phyloP scores from a whole-genome alignment of 169 alveolate genomes.

The Plasmodium reichenowi region DNA sequence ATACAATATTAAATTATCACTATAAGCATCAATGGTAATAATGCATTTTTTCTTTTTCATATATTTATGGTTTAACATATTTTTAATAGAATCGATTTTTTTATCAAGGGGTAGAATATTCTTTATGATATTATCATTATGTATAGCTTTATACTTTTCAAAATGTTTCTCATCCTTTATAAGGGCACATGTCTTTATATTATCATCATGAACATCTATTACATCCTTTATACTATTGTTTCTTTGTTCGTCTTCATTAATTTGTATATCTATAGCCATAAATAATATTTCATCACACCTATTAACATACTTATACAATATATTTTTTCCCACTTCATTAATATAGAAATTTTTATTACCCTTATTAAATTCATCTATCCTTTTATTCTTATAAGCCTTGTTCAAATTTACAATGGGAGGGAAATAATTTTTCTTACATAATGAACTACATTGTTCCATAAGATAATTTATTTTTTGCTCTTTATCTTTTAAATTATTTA shows the following conservation, averaged over 20 bases:
- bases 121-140: background rate
- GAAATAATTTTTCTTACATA: conserved; percentile 6
- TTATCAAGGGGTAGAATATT: background rate
- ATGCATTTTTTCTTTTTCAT: conserved; percentile 7
- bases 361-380: background rate
- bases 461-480: conserved; percentile 25
- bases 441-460: conserved; percentile 3
- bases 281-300: conserved; percentile 44
- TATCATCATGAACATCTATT: background rate
- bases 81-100: background rate
- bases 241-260: background rate
- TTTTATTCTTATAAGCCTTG: conserved; percentile 4
- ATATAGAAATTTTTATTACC: conserved; percentile 13
- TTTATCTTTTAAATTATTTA: background rate
- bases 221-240: background rate
- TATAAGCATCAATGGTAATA: conserved; percentile 46
- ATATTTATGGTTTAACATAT: background rate
- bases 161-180: too few species aligned
- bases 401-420: conserved; percentile 4
- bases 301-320: conserved; percentile 8
- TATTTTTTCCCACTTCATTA: conserved; percentile 32
- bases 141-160: too few species aligned
- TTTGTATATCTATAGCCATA: conserved; percentile 37
- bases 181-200: too few species aligned
- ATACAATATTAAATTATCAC: conserved; percentile 40